Percentiles rank a stretch among this genome's conserved stretches.
phyloP scores from a whole-genome alignment of 163 green algal genomes.

The Scenedesmus sp. region DNA sequence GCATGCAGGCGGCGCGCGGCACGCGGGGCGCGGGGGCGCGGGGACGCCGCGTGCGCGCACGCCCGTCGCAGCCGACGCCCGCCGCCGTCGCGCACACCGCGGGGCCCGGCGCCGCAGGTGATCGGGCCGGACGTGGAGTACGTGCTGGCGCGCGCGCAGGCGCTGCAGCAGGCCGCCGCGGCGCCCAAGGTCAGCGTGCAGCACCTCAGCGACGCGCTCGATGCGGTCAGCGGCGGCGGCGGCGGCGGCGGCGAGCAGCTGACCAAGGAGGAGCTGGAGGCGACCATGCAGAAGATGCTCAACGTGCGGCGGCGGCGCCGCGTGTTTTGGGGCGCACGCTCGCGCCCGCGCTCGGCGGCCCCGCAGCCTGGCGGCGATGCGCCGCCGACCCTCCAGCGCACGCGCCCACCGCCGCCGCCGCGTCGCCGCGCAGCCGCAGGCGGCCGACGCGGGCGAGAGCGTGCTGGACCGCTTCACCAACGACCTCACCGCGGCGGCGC shows the following conservation, averaged over 20 bases:
- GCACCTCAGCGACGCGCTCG: slow-evolving; percentile 39
- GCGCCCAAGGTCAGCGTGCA: slow-evolving; percentile 15
- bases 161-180: slow-evolving; percentile 39
- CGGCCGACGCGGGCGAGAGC: slow-evolving; percentile 34
- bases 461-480: slow-evolving; percentile 62
- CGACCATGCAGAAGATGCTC: slow-evolving; percentile 69
- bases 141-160: slow-evolving; percentile 45
- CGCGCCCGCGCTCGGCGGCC: slow-evolving; percentile 6
- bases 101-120: no score
- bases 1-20: no score
- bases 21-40: no score
- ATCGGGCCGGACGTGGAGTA: slow-evolving; percentile 51
- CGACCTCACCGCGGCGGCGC: slow-evolving; percentile 53
- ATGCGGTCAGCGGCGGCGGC: slow-evolving; percentile 1
- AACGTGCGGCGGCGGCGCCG: slow-evolving; percentile 33
- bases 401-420: background rate
- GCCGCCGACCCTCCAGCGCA: background rate
- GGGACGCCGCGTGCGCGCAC: no score
- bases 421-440: slow-evolving; percentile 9
- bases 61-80: no score
- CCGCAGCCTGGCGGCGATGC: no score
- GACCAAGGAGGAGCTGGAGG: slow-evolving; percentile 66
- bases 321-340: slow-evolving; percentile 17
- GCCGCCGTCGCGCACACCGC: no score
- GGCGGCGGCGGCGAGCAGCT: slow-evolving; percentile 28